Conservation (phyloP, 306 rosid species). For the Carpinus fangiana region DNA sequence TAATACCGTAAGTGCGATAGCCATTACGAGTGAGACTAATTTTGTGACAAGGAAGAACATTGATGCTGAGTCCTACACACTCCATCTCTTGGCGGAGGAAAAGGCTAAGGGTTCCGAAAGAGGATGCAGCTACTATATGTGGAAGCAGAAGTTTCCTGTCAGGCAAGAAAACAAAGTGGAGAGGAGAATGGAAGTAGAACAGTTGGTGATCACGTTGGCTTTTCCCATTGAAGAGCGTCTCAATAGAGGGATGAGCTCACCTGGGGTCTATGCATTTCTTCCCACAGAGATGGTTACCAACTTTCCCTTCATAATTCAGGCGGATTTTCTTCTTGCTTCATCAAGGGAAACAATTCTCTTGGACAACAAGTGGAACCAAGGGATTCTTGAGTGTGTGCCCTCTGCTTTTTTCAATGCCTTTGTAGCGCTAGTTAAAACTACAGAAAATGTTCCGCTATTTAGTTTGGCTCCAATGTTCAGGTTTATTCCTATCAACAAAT, state of each 20-base stretch:
- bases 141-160: constrained; percentile 72
- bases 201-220: constrained; percentile 60
- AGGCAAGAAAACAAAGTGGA: constrained; percentile 47
- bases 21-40: constrained; percentile 56
- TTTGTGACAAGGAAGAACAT: constrained; percentile 49
- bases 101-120: constrained; percentile 10
- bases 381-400: constrained; percentile 68
- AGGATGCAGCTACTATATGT: constrained; percentile 61
- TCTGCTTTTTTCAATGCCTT: constrained; percentile 64
- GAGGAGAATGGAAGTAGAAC: constrained; percentile 55
- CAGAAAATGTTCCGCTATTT: no score
- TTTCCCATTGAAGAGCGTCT: constrained; percentile 62
- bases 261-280: constrained; percentile 72
- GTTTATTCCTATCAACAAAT: no score
- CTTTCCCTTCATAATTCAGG: constrained; percentile 78
- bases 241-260: constrained; percentile 37
- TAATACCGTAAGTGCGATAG: constrained; percentile 47
- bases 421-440: constrained; percentile 1
- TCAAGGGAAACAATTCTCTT: constrained; percentile 71
- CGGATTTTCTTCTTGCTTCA: constrained; percentile 72
- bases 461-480: no score
- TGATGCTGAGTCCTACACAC: constrained; percentile 68
- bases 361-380: constrained; percentile 74
- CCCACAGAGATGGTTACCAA: constrained; percentile 75
- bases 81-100: constrained; percentile 49